Base-by-base conservation (phyloP, 805 yeast genomes). In the Candida alai region DNA sequence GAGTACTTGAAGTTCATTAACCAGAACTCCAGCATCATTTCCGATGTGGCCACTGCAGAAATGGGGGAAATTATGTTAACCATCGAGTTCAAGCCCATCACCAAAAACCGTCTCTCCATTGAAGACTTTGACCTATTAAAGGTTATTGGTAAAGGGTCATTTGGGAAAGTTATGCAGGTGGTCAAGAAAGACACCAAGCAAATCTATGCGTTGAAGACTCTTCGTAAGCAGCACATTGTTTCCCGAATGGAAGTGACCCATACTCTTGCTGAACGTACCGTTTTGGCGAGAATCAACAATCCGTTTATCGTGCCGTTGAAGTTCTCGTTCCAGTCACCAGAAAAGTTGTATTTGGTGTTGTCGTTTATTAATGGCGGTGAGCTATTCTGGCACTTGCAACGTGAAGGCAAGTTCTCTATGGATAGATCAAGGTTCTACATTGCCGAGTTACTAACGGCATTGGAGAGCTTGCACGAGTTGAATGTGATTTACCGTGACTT, bases 121-220 rank as follows among this genome's bases (percentile, higher is more conserved):
- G 96, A 88, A 37, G 96, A 90, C 53, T 90, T 93, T 62, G 96
- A 88, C 49, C 65, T 93, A 34, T 71, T 93, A 47, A 93, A 93
- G 60, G 98, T 93, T 15, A 87, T 93, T 36, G 98, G 98, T 23
- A 93, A 93, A 57, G 98, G 98, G 6, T 88, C 97, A 7, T 93
- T 93, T 57, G 98, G 98, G 34, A 93, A 93, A 62, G 98, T 93
- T 35, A 93, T 93, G 97, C 98, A 93, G 61, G 98, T 93, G 26
- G 80, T 88, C 43, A 93, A 93, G 62, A 86, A 85, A 49, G 98
- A 93, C 59, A 93, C 98, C 3, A 83, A 83, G 44, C 94, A 90
- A 56, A 80, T 93, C 16, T 93, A 93, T 58, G 98, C 98, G 2
- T 68, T 93, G 54, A 93, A 93, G 60, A 88, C 97, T 0, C 78